Base-by-base conservation (phyloP, 2,329 filamentous ascomycete species). In the Endoconidiophora laricicola region DNA sequence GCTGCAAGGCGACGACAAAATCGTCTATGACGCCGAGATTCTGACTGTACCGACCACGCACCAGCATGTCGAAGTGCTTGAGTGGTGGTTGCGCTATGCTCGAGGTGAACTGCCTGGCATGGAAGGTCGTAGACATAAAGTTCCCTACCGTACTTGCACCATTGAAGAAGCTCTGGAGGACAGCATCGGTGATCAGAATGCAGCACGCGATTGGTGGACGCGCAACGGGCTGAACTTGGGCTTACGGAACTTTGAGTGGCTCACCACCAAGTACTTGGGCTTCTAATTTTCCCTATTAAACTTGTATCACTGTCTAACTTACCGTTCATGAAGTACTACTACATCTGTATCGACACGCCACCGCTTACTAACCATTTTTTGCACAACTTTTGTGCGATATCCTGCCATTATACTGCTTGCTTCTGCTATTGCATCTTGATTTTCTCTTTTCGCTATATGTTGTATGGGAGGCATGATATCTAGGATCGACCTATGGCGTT, bases 151-250 rank as follows among this genome's bases (percentile, higher is more conserved):
- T 63, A 94, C 86, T 1, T 94, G 87, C 63, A 87, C 94, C 63
- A 91, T 96, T 54, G 88, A 95, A 62, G 90, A 95, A 65, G 88
- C 88, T 0, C 71, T 95, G 38, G 88, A 95, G 62, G 88, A 94
- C 61, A 85, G 86, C 20, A 76, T 90, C 46, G 76, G 75, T 6
- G 79, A 82, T 49, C 82, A 86, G 55, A 77, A 79, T 56, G 73
- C 74, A 37, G 85, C 94, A 16, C 70, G 85, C 51, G 71, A 74
- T 55, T 96, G 90, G 90, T 96, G 90, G 90, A 82, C 84, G 22
- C 69, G 72, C 56, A 90, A 91, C 57, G 86, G 86, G 0, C 66
- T 93, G 54, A 90, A 91, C 59, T 64, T 93, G 48, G 83, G 85
- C 1, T 71, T 91, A 39, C 80, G 83, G 3, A 90, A 86, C 39